Percentiles rank a stretch among this genome's conserved stretches.
phyloP scores from a whole-genome alignment of 148 eudicot species.

The Camellia granthamiana region DNA sequence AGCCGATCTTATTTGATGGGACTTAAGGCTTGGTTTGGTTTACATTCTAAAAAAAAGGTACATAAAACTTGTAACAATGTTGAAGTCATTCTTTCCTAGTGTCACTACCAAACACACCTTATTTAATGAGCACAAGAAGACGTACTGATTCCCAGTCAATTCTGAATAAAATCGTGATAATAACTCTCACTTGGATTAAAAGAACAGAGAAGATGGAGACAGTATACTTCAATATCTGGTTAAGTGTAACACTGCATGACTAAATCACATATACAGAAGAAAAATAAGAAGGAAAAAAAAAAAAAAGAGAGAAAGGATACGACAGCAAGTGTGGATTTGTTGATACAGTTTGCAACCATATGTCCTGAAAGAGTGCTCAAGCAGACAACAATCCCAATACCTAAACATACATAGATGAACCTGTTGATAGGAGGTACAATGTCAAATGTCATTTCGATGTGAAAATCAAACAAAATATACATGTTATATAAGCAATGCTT shows the following conservation, averaged over 20 bases:
- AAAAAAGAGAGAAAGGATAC: constrained; percentile 4
- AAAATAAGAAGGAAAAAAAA: not conserved
- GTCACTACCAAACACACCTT: constrained; percentile 4
- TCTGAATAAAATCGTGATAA: constrained; percentile 20
- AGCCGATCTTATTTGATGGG: too few relatives aligned
- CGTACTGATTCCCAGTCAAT: constrained; percentile 24
- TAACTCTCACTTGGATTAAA: constrained; percentile 20
- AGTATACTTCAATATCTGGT: constrained; percentile 17
- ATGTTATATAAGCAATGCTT: not conserved
- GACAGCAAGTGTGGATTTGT: constrained; percentile 16
- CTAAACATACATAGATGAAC: constrained; percentile 25
- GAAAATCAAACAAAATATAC: not conserved
- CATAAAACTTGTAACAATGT: not conserved
- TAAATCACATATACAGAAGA: not conserved
- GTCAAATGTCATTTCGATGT: not conserved
- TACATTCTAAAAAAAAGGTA: too few relatives aligned
- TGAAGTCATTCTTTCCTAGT: not conserved
- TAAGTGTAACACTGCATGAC: not conserved
- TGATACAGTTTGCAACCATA: constrained; percentile 20
- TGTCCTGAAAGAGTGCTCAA: constrained; percentile 25
- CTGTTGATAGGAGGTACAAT: constrained; percentile 14
- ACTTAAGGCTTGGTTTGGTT: too few relatives aligned
- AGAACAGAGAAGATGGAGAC: constrained; percentile 13
- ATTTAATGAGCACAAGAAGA: not conserved
- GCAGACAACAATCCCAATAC: constrained; percentile 24